Conservation (phyloP, 257 asterid genomes). For the Scutellaria galericulata region DNA sequence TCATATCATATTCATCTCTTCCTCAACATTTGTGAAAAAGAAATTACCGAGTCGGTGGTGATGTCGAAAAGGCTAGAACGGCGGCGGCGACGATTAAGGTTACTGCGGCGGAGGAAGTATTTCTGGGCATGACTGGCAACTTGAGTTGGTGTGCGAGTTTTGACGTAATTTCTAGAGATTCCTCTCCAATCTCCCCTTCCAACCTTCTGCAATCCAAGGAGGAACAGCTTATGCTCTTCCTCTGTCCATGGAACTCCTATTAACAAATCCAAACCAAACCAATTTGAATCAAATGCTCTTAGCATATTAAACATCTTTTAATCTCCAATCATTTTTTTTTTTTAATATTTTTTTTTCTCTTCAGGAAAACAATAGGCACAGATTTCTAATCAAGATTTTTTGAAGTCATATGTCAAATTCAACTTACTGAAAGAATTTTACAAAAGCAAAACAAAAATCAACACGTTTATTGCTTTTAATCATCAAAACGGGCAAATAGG, state of each 20-base stretch:
- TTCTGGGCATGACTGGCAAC: conserved; percentile 98
- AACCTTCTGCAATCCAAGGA: conserved; percentile 74
- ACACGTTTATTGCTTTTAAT: background rate
- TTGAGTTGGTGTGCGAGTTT: conserved; percentile 91
- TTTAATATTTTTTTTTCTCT: background rate
- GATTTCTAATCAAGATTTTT: background rate
- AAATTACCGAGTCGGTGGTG: conserved; percentile 74
- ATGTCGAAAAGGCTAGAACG: conserved; percentile 94
- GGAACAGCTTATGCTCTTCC: conserved; percentile 86
- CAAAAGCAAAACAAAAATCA: conserved; percentile 11
- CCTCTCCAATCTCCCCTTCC: conserved; percentile 97
- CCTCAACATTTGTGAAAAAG: background rate
- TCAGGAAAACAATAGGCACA: background rate
- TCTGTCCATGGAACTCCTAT: conserved; percentile 93
- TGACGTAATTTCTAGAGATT: conserved; percentile 81
- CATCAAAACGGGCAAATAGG: background rate
- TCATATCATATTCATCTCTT: conserved; percentile 22
- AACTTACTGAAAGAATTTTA: background rate
- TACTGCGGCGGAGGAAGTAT: conserved; percentile 75
- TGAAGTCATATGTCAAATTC: background rate
- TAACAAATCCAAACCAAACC: conserved; percentile 25
- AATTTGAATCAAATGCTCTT: background rate
- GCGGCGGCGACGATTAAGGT: conserved; percentile 80
- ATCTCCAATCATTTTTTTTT: background rate
- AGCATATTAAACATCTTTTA: background rate